A percentile compares a stretch with the other conserved stretches of the same genome.
Evolutionary conservation across 768 basidiomycete species (phyloP).

Genomic region (Podaxis sp.): DNA sequence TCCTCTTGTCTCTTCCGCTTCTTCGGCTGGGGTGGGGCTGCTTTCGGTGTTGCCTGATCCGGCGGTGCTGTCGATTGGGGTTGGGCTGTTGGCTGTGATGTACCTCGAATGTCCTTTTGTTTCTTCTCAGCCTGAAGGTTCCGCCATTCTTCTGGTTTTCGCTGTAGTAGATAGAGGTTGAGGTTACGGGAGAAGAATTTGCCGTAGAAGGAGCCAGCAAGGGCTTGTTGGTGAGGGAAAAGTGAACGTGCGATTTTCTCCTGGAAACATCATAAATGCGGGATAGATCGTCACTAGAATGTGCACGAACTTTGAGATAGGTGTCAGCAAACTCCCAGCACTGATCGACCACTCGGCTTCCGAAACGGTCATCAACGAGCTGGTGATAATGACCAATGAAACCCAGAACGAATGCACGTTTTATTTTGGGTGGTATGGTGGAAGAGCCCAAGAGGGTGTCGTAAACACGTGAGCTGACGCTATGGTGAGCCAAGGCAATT

Average conservation of each 20-base stretch:
- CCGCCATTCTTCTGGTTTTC: conserved; percentile 85
- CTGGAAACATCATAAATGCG: conserved; percentile 36
- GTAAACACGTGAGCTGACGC: conserved; percentile 75
- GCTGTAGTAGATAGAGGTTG: conserved; percentile 73
- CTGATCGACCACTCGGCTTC: conserved; percentile 87
- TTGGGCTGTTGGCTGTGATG: neutral
- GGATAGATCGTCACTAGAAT: neutral
- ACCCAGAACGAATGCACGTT: conserved; percentile 68
- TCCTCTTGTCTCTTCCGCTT: conserved; percentile 55
- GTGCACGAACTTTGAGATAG: conserved; percentile 72
- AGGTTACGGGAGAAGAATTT: conserved; percentile 83
- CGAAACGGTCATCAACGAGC: conserved; percentile 88
- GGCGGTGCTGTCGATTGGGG: conserved; percentile 14
- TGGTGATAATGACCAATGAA: conserved; percentile 78
- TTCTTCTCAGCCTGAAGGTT: conserved; percentile 56
- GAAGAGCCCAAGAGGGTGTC: conserved; percentile 75
- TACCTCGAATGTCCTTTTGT: conserved; percentile 13
- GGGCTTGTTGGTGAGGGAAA: conserved; percentile 63
- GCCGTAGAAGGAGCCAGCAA: conserved; percentile 81
- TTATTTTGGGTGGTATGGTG: conserved; percentile 60
- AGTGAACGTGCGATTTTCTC: conserved; percentile 91
- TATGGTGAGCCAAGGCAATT: conserved; percentile 48
- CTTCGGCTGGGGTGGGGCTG: conserved; percentile 17
- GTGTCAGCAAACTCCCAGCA: conserved; percentile 92
- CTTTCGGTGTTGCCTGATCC: neutral